Evolutionary conservation across 2,329 filamentous ascomycete species (phyloP).

Genomic region (Sarocladiaceae sp.): DNA sequence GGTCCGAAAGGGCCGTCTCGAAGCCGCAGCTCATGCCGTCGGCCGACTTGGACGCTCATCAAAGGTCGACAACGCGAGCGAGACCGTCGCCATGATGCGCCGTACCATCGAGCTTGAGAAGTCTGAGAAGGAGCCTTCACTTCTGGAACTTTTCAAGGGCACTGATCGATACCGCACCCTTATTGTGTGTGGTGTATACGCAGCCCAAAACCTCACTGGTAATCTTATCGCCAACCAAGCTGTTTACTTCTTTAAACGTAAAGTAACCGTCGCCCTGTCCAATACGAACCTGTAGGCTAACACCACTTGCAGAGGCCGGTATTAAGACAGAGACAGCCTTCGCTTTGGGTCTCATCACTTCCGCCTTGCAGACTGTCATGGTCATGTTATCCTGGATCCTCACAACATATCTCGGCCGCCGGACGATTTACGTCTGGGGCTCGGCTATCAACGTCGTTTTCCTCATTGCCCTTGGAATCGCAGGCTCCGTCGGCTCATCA

Average conservation of each 20-base stretch:
- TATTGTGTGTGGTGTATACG: conserved; percentile 54
- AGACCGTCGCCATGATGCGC: conserved; percentile 52
- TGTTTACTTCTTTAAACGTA: conserved; percentile 52
- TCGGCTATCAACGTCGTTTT: conserved; percentile 48
- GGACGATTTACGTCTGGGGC: conserved; percentile 61
- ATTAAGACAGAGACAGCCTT: conserved; percentile 52
- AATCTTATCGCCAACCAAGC: conserved; percentile 60
- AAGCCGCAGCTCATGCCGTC: conserved; percentile 40
- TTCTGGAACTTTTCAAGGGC: conserved; percentile 49
- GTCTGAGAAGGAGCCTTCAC: conserved; percentile 36
- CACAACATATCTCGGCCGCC: conserved; percentile 58
- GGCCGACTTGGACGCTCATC: conserved; percentile 37
- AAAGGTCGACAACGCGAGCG: conserved; percentile 18
- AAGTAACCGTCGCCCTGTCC: no score
- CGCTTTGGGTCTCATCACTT: conserved; percentile 60
- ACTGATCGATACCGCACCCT: conserved; percentile 49
- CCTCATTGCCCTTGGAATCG: conserved; percentile 55
- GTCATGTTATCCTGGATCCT: conserved; percentile 66
- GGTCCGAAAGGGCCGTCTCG: conserved; percentile 40
- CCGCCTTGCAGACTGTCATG: conserved; percentile 56
- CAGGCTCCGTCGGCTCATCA: conserved; percentile 40
- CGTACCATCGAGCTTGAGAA: conserved; percentile 51
- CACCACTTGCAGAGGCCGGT: conserved; percentile 57
- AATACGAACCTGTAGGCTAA: no score
- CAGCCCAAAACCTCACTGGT: conserved; percentile 55